phyloP scores from a whole-genome alignment of 2,329 filamentous ascomycete genomes.

The Arachnomyces sp. region DNA sequence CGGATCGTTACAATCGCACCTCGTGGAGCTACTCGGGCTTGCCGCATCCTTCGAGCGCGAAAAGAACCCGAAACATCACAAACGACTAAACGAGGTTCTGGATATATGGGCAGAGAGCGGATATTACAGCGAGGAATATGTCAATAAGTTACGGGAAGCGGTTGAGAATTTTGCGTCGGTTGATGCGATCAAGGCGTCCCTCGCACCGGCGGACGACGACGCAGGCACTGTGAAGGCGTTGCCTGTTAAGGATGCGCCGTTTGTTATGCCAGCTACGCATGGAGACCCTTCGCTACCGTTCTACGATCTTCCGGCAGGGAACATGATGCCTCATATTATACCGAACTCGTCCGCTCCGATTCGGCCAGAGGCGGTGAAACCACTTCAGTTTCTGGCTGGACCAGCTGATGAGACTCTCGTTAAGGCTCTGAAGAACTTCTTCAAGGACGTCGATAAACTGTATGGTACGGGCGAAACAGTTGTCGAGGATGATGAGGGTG shows the following conservation, averaged over 20 bases:
- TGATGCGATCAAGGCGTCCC: constrained; percentile 23
- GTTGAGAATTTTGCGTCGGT: constrained; percentile 39
- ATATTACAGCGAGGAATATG: constrained; percentile 50
- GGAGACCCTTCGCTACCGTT: constrained; percentile 65
- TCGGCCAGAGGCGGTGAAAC: constrained; percentile 60
- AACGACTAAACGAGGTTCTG: constrained; percentile 57
- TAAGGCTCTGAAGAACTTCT: constrained; percentile 59
- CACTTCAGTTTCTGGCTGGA: constrained; percentile 60
- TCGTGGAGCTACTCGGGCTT: constrained; percentile 54
- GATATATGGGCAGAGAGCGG: constrained; percentile 60
- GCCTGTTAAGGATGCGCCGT: constrained; percentile 46
- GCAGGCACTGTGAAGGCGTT: constrained; percentile 38
- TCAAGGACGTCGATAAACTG: constrained; percentile 61
- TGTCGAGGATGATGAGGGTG: constrained; percentile 40
- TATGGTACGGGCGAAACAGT: constrained; percentile 48
- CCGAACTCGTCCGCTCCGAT: constrained; percentile 69
- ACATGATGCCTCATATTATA: constrained; percentile 69
- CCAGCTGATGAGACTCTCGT: constrained; percentile 60
- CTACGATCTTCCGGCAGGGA: constrained; percentile 75
- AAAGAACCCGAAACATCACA: constrained; percentile 56
- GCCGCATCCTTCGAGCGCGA: constrained; percentile 47
- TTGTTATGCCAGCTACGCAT: constrained; percentile 65
- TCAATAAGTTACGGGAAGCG: constrained; percentile 52
- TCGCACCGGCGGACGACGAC: constrained; percentile 18
- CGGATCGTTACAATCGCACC: constrained; percentile 47